phyloP scores from a whole-genome alignment of 805 yeast genomes.

The Cyberlindnera japonica region DNA sequence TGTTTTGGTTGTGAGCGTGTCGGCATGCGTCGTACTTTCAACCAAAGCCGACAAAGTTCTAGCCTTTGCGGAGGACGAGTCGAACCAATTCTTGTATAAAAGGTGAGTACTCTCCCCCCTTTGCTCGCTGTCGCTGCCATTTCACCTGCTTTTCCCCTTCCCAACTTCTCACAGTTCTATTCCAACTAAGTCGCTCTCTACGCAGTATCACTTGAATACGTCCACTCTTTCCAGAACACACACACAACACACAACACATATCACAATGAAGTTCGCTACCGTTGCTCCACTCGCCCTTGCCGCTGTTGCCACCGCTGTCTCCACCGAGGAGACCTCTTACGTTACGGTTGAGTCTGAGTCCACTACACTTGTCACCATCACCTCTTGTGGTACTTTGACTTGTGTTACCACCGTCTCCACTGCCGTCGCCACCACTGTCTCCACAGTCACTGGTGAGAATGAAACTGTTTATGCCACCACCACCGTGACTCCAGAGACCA shows the following conservation, averaged over 20 bases:
- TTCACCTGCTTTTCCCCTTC: slow-evolving; percentile 1
- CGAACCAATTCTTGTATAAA: no score
- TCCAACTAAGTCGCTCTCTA: slow-evolving; percentile 5
- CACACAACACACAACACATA: slow-evolving; percentile 3
- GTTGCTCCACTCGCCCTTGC: slow-evolving; percentile 25
- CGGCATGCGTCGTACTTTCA: background rate
- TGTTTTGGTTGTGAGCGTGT: background rate
- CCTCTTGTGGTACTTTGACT: slow-evolving; percentile 25
- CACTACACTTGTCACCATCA: slow-evolving; percentile 27
- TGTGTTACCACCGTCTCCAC: slow-evolving; percentile 24
- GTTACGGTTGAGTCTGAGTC: slow-evolving; percentile 11
- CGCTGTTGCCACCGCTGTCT: slow-evolving; percentile 23
- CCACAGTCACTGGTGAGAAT: slow-evolving; percentile 21
- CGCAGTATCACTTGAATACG: slow-evolving; percentile 17
- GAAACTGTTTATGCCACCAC: slow-evolving; percentile 24
- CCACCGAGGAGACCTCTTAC: slow-evolving; percentile 24
- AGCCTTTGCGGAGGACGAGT: no score
- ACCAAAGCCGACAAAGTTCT: background rate
- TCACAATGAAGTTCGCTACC: slow-evolving; percentile 27
- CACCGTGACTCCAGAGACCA: slow-evolving; percentile 7
- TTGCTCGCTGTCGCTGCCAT: no score
- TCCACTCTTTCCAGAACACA: slow-evolving; percentile 20
- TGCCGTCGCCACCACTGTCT: slow-evolving; percentile 19
- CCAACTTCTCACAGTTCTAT: slow-evolving; percentile 4
- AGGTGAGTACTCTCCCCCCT: no score